Conservation (phyloP, 2,329 filamentous ascomycete species). For the Scedosporium boydii region DNA sequence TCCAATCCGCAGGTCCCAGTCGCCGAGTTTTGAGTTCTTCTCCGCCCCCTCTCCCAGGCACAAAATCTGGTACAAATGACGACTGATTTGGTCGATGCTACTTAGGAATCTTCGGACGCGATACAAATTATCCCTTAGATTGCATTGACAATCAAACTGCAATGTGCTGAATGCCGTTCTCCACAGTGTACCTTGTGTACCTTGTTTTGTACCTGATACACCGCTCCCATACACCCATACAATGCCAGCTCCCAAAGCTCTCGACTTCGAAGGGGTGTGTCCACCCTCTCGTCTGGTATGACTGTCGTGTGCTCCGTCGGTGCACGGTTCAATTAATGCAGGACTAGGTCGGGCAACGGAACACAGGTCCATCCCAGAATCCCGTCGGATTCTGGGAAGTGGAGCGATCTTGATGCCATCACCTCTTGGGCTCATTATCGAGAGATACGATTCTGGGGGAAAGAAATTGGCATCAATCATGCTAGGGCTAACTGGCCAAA, state of each 20-base stretch:
- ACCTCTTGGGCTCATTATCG: too few relatives aligned
- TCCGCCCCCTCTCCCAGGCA: too few relatives aligned
- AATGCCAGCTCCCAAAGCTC: neutral
- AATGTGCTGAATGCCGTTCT: neutral
- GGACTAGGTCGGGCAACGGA: too few relatives aligned
- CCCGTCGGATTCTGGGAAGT: neutral
- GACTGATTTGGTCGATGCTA: neutral
- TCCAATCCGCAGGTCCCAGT: too few relatives aligned
- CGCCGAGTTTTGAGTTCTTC: too few relatives aligned
- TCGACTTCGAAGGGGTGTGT: neutral
- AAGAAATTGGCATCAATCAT: neutral
- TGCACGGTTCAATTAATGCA: too few relatives aligned
- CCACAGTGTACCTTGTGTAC: neutral
- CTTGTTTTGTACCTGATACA: neutral
- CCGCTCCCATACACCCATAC: neutral
- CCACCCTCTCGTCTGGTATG: neutral
- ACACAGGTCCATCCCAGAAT: neutral
- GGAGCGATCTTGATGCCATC: neutral
- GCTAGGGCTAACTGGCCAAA: neutral
- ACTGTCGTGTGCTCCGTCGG: too few relatives aligned
- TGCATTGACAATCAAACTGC: neutral
- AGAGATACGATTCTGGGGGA: neutral
- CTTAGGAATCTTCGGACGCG: neutral
- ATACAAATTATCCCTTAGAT: neutral
- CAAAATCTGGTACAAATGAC: too few relatives aligned